These are phyloP conservation scores for Lachancea kluyveri DNA, from an alignment of 805 yeast genomes.

Conservation along the genomic window DNA sequence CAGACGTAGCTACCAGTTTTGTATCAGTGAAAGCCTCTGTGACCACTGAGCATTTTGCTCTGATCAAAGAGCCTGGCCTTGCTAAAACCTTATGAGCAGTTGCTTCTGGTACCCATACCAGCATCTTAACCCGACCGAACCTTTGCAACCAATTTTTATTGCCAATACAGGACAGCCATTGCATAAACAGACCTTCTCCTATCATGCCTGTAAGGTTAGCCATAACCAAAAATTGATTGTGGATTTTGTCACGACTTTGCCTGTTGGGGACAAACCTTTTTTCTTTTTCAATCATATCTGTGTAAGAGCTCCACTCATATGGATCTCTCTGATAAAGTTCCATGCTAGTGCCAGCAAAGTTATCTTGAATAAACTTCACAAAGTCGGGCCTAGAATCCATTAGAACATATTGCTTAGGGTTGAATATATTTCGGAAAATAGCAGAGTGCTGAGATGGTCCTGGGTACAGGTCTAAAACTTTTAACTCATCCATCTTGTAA, in stretches of 20 bases:
- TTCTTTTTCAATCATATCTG: slow-evolving; percentile 39
- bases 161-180: slow-evolving; percentile 65
- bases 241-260: slow-evolving; percentile 36
- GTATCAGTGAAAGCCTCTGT: slow-evolving; percentile 59
- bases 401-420: slow-evolving; percentile 59
- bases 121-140: slow-evolving; percentile 69
- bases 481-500: slow-evolving; percentile 33
- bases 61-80: slow-evolving; percentile 39
- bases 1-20: slow-evolving; percentile 46
- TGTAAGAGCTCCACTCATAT: slow-evolving; percentile 60
- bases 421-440: slow-evolving; percentile 50
- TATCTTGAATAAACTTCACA: slow-evolving; percentile 10
- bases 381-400: slow-evolving; percentile 45
- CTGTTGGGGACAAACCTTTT: slow-evolving; percentile 37
- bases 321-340: slow-evolving; percentile 43
- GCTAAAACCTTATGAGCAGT: slow-evolving; percentile 62
- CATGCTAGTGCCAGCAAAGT: slow-evolving; percentile 23
- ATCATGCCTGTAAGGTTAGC: slow-evolving; percentile 49
- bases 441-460: slow-evolving; percentile 57
- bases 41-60: slow-evolving; percentile 61
- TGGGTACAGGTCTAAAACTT: slow-evolving; percentile 55
- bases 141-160: slow-evolving; percentile 68
- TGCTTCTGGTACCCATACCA: slow-evolving; percentile 57
- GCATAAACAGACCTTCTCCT: slow-evolving; percentile 67
- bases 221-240: slow-evolving; percentile 48